Conservation (phyloP, 2,329 filamentous ascomycete species). For the Camillea tinctor region DNA sequence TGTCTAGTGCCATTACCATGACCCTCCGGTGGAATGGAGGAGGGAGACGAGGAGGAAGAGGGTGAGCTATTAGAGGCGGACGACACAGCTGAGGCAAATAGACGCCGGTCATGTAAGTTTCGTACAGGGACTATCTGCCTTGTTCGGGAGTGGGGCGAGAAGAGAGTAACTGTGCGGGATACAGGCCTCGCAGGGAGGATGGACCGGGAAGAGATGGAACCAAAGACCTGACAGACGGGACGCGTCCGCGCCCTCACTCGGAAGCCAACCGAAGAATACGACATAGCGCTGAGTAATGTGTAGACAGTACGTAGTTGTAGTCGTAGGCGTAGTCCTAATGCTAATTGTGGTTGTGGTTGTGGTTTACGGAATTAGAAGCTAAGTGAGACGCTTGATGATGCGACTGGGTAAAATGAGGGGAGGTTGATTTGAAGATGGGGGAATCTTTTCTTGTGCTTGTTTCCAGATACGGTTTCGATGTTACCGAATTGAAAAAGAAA, state of each 20-base stretch:
- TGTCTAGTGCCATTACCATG: slow-evolving; percentile 2
- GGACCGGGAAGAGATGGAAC: neutral
- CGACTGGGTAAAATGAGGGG: neutral
- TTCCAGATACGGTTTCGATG: neutral
- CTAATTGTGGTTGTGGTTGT: neutral
- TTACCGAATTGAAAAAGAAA: too few relatives aligned
- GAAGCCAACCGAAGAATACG: neutral
- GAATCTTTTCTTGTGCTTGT: too few relatives aligned
- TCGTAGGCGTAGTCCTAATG: neutral
- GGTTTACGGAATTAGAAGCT: neutral
- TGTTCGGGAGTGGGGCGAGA: neutral
- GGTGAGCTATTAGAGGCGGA: neutral
- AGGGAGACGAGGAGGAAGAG: too few relatives aligned
- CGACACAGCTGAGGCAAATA: neutral
- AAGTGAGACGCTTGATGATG: neutral
- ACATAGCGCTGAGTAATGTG: neutral
- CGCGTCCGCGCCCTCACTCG: too few relatives aligned
- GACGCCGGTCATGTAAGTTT: neutral
- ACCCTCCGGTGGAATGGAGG: neutral
- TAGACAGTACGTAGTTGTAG: neutral
- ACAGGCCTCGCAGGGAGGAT: neutral
- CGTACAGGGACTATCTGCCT: neutral
- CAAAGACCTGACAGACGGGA: neutral
- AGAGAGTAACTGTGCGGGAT: neutral
- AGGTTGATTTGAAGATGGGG: neutral